A percentile compares a stretch with the other conserved stretches of the same genome.
phyloP scores from a whole-genome alignment of 2,329 filamentous ascomycete genomes.

The Ilyonectria mors-panacis region DNA sequence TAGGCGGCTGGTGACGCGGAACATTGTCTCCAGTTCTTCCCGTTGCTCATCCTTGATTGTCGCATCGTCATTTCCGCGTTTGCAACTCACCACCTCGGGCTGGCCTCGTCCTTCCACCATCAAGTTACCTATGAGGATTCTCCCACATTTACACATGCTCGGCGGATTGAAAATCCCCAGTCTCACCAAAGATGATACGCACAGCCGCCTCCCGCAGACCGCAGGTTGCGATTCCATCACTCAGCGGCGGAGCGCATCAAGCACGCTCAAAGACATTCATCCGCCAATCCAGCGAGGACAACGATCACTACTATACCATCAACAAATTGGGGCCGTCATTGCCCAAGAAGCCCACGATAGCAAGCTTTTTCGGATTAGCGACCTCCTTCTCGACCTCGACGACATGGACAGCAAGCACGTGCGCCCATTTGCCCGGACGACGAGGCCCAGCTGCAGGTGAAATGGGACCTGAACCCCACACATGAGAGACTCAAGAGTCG shows the following conservation, averaged over 20 bases:
- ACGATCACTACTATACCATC: constrained; percentile 48
- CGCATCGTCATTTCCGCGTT: constrained; percentile 17
- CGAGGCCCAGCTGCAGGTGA: constrained; percentile 50
- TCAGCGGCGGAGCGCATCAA: constrained; percentile 9
- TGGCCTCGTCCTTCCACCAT: background rate
- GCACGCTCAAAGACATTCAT: constrained; percentile 46
- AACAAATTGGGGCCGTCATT: constrained; percentile 31
- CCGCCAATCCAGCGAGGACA: constrained; percentile 38
- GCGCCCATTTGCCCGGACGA: constrained; percentile 57
- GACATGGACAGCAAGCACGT: constrained; percentile 61
- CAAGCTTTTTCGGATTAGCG: constrained; percentile 58
- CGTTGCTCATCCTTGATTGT: constrained; percentile 7
- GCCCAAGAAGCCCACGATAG: constrained; percentile 30
- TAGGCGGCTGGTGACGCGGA: constrained; percentile 26
- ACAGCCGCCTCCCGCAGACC: constrained; percentile 15
- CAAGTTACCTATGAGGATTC: constrained; percentile 1
- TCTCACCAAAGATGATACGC: constrained; percentile 39
- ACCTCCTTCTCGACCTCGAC: constrained; percentile 67
- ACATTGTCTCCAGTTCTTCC: constrained; percentile 13
- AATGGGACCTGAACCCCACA: constrained; percentile 49
- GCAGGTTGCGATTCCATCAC: constrained; percentile 5
- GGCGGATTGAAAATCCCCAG: constrained; percentile 10
- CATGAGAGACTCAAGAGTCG: constrained; percentile 44
- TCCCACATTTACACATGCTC: constrained; percentile 1
- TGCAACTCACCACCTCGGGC: background rate